These are phyloP conservation scores for Fimicolochytrium jonesii DNA, from an alignment of 192 early-diverging fungal genomes.

Conservation along the genomic window DNA sequence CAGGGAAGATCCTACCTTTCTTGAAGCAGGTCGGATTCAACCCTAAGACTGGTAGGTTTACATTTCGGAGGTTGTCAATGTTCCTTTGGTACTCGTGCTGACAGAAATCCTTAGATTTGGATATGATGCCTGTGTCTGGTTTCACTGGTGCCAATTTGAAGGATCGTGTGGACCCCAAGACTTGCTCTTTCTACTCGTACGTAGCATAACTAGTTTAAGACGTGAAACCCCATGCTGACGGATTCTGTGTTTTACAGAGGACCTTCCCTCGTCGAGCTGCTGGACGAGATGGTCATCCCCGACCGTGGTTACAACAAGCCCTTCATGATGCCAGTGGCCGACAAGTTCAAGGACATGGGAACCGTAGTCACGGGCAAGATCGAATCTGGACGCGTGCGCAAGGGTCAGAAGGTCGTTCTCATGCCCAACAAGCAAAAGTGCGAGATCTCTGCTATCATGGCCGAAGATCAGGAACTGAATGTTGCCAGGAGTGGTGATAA, in stretches of 20 bases:
- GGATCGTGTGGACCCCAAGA: constrained; percentile 58
- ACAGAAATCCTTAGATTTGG: constrained; percentile 54
- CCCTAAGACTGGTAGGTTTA: constrained; percentile 63
- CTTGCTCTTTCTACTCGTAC: constrained; percentile 34
- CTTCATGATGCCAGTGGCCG: constrained; percentile 89
- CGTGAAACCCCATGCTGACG: no score
- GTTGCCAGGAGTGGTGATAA: constrained; percentile 87
- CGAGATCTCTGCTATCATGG: constrained; percentile 80
- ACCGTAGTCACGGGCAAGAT: constrained; percentile 94
- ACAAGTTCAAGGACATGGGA: constrained; percentile 98
- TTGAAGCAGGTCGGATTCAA: constrained; percentile 87
- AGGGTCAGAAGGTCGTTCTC: constrained; percentile 79
- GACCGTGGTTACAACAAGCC: constrained; percentile 88
- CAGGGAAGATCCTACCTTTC: constrained; percentile 83
- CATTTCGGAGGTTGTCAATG: neutral
- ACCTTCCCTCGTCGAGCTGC: constrained; percentile 80
- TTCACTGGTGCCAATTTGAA: constrained; percentile 97
- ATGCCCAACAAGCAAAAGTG: constrained; percentile 81
- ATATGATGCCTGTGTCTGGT: constrained; percentile 91
- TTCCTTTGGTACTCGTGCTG: neutral
- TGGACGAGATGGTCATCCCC: constrained; percentile 76
- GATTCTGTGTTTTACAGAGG: constrained; percentile 48
- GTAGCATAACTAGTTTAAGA: neutral
- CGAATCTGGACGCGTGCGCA: constrained; percentile 86
- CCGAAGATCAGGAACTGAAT: constrained; percentile 76